phyloP scores from a whole-genome alignment of 228 moss, liverwort and hornwort genomes.

The Sphagnum magellanicum region DNA sequence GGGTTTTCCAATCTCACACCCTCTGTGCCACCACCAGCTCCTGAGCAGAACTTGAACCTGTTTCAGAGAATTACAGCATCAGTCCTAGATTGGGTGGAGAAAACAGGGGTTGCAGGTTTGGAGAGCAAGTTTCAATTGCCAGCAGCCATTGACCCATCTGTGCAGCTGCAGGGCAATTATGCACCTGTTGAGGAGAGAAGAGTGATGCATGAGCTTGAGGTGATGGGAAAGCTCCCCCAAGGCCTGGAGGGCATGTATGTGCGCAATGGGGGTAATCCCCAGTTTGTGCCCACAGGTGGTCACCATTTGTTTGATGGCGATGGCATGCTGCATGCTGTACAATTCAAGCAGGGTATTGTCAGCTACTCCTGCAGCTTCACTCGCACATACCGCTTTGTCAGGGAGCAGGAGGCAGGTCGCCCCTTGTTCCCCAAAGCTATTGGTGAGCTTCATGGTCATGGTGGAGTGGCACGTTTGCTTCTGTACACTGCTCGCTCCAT shows the following conservation, averaged over 20 bases:
- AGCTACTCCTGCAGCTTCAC: constrained; percentile 54
- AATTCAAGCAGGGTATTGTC: constrained; percentile 20
- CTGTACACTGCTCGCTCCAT: constrained; percentile 23
- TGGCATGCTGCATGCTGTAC: constrained; percentile 61
- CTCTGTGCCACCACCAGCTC: neutral
- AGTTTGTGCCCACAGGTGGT: constrained; percentile 38
- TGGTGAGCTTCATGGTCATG: constrained; percentile 52
- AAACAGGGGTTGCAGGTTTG: neutral
- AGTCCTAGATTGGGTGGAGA: neutral
- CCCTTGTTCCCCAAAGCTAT: constrained; percentile 52
- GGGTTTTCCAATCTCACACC: too few species aligned
- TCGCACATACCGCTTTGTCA: constrained; percentile 32
- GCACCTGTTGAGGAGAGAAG: constrained; percentile 33
- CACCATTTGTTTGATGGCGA: constrained; percentile 62
- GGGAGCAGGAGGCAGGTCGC: constrained; percentile 39
- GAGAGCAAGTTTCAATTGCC: constrained; percentile 13
- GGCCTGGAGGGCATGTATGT: constrained; percentile 46
- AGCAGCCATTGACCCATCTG: constrained; percentile 28
- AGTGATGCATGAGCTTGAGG: constrained; percentile 22
- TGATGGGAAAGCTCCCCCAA: constrained; percentile 31
- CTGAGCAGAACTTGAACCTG: neutral
- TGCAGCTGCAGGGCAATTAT: constrained; percentile 52
- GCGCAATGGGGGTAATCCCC: constrained; percentile 58
- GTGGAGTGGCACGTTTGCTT: constrained; percentile 37
- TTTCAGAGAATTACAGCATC: neutral